phyloP scores from a whole-genome alignment of 768 basidiomycete genomes.

The Xerocomellus dryophilus region DNA sequence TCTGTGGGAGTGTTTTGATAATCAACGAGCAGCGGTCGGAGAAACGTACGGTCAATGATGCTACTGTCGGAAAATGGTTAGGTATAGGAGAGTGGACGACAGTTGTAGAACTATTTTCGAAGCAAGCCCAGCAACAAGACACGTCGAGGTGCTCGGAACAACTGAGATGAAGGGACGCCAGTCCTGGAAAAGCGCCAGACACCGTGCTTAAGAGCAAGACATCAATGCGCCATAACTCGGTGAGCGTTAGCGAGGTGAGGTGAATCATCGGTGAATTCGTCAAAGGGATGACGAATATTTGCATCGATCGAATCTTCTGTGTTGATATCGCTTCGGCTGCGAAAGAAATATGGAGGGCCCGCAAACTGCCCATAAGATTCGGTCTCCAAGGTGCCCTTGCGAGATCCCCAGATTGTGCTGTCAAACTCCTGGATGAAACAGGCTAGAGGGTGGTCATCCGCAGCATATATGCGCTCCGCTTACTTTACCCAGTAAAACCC shows the following conservation, averaged over 20 bases:
- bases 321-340: conserved; percentile 42
- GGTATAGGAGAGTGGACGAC: conserved; percentile 64
- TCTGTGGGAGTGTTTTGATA: conserved; percentile 30
- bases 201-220: conserved; percentile 45
- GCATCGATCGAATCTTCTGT: conserved; percentile 38
- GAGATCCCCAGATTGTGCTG: conserved; percentile 17
- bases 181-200: conserved; percentile 42
- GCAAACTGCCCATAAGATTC: conserved; percentile 34
- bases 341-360: conserved; percentile 42
- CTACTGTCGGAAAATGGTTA: conserved; percentile 41
- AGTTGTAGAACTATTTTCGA: conserved; percentile 55
- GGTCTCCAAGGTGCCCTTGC: conserved; percentile 27
- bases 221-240: conserved; percentile 57
- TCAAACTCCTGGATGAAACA: conserved; percentile 17
- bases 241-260: conserved; percentile 49
- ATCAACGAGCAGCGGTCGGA: background rate
- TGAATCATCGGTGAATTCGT: conserved; percentile 26
- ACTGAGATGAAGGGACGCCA: conserved; percentile 52
- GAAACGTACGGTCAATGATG: conserved; percentile 51
- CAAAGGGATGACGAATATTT: conserved; percentile 34
- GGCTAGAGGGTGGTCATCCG: background rate
- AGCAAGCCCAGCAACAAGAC: conserved; percentile 62
- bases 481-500: conserved; percentile 50
- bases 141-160: conserved; percentile 57
- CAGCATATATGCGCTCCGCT: conserved; percentile 27